Conservation (phyloP, 2,329 filamentous ascomycete species). For the Aspergillus alliaceus region DNA sequence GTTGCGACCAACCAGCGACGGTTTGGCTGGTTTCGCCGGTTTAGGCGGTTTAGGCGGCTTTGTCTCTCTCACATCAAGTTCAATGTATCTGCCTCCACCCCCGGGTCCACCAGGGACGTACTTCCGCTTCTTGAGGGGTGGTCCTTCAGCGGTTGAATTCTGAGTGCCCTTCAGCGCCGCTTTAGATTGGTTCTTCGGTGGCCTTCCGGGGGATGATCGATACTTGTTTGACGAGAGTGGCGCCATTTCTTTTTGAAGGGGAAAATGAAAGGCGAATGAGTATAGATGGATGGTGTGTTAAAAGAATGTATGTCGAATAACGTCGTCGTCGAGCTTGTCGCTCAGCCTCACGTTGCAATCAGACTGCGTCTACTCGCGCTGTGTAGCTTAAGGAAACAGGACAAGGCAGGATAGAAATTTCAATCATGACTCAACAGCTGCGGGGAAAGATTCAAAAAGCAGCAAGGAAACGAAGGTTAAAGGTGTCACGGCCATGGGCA, state of each 20-base stretch:
- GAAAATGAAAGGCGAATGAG: not conserved
- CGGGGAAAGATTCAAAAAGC: not conserved
- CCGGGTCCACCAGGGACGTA: constrained; percentile 87
- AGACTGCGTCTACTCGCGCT: constrained; percentile 4
- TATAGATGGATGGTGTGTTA: not conserved
- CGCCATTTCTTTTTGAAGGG: constrained; percentile 25
- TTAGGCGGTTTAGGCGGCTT: constrained; percentile 27
- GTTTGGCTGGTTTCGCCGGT: constrained; percentile 34
- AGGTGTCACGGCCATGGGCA: constrained; percentile 1
- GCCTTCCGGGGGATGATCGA: constrained; percentile 25
- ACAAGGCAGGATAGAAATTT: constrained; percentile 1
- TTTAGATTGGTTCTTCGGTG: constrained; percentile 32
- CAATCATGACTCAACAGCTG: constrained; percentile 14
- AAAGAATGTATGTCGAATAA: constrained; percentile 1
- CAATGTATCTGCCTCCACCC: constrained; percentile 80
- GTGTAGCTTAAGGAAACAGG: constrained; percentile 7
- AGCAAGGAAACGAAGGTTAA: not conserved
- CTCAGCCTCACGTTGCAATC: constrained; percentile 17
- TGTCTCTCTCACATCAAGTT: constrained; percentile 66
- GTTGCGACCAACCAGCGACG: constrained; percentile 46
- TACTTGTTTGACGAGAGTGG: constrained; percentile 29
- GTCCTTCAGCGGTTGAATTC: constrained; percentile 48
- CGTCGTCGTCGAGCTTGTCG: constrained; percentile 7
- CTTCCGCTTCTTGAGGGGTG: constrained; percentile 67
- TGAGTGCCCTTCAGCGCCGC: constrained; percentile 32